Conservation (phyloP, 1,139 yeast species). For the Lodderomyces theae region DNA sequence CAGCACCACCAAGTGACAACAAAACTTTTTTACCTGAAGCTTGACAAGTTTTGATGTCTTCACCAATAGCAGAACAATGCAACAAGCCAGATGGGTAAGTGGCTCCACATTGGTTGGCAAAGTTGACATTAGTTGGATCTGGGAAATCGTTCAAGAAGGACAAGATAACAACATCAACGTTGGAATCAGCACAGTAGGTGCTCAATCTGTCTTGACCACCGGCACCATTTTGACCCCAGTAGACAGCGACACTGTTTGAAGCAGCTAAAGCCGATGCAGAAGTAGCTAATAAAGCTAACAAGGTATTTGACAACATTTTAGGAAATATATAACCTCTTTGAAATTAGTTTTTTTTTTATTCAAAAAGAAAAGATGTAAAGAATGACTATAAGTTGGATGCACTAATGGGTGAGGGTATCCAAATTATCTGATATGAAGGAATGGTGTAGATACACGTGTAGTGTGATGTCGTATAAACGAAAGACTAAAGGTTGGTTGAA, state of each 20-base stretch:
- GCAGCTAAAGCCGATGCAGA: constrained; percentile 37
- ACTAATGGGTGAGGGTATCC: not conserved
- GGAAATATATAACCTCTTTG: too few species aligned
- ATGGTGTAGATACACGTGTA: too few species aligned
- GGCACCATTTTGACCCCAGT: constrained; percentile 81
- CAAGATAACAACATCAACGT: constrained; percentile 68
- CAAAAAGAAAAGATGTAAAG: constrained; percentile 3
- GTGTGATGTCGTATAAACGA: too few species aligned
- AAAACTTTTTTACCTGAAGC: constrained; percentile 70
- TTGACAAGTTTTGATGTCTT: constrained; percentile 80
- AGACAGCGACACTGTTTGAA: constrained; percentile 63
- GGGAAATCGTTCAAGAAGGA: constrained; percentile 72
- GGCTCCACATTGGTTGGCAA: constrained; percentile 64
- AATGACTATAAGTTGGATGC: constrained; percentile 8
- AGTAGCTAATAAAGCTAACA: constrained; percentile 13
- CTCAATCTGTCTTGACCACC: constrained; percentile 67
- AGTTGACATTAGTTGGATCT: constrained; percentile 46
- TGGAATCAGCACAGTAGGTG: constrained; percentile 63
- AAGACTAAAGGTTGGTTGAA: constrained; percentile 2
- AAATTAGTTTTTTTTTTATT: not conserved
- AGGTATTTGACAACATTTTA: constrained; percentile 13
- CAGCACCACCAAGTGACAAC: constrained; percentile 84
- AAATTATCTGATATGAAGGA: not conserved
- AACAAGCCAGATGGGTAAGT: constrained; percentile 55
- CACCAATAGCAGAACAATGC: constrained; percentile 61